Conservation (phyloP, 1,284 basidiomycete species). For the Coriolopsis trogii region DNA sequence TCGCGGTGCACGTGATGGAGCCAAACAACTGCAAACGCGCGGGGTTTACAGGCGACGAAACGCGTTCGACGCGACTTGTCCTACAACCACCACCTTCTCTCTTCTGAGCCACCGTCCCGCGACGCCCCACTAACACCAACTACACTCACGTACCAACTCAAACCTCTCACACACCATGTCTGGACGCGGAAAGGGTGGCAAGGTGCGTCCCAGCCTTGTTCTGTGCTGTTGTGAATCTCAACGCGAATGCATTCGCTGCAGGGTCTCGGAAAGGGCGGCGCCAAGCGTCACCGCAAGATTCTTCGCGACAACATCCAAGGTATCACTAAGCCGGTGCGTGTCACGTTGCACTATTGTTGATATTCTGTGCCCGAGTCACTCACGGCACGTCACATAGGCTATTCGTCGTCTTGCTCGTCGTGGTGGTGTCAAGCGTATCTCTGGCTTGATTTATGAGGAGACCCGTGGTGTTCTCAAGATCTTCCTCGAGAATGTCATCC, state of each 20-base stretch:
- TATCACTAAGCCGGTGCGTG: constrained; percentile 61
- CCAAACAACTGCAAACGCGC: constrained; percentile 29
- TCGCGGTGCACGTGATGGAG: constrained; percentile 17
- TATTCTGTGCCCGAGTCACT: background rate
- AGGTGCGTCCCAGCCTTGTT: constrained; percentile 36
- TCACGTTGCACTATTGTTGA: constrained; percentile 1
- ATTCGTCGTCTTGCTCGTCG: constrained; percentile 94
- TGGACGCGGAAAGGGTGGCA: constrained; percentile 77
- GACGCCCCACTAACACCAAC: constrained; percentile 5
- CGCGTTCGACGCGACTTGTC: constrained; percentile 28
- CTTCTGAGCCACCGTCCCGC: constrained; percentile 14
- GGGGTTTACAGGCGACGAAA: constrained; percentile 20
- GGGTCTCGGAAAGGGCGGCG: constrained; percentile 63
- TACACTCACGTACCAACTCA: constrained; percentile 7
- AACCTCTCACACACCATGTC: constrained; percentile 54
- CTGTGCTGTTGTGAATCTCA: background rate
- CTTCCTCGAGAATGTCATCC: constrained; percentile 83
- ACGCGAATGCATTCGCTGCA: constrained; percentile 12
- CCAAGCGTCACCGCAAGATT: constrained; percentile 89
- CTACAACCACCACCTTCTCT: constrained; percentile 21
- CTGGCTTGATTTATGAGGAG: constrained; percentile 92
- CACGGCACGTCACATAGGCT: constrained; percentile 77
- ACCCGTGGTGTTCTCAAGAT: constrained; percentile 94
- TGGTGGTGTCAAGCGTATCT: constrained; percentile 96
- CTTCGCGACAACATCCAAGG: constrained; percentile 90